Conservation (phyloP, 2,329 filamentous ascomycete genomes). For the Intubia oerlemansii region DNA sequence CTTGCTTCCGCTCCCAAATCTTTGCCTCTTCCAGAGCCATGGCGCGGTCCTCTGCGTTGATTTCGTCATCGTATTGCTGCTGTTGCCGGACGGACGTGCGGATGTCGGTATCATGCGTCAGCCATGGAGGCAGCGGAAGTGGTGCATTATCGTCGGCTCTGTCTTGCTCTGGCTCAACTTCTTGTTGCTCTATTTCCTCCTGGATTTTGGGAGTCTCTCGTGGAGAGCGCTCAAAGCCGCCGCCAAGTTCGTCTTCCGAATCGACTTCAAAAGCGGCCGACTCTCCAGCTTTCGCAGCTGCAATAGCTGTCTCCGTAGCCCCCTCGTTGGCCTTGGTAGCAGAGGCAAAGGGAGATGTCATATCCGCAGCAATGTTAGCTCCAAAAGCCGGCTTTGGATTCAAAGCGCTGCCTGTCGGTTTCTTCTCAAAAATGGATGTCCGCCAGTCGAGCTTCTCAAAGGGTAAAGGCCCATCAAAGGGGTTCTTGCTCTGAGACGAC, state of each 20-base stretch:
- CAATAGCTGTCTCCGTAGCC: neutral
- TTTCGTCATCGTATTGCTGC: slow-evolving; percentile 31
- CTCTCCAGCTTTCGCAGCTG: slow-evolving; percentile 5
- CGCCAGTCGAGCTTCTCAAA: slow-evolving; percentile 71
- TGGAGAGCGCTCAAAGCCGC: slow-evolving; percentile 32
- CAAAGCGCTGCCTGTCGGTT: slow-evolving; percentile 9
- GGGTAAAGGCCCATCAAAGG: slow-evolving; percentile 62
- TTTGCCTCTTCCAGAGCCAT: slow-evolving; percentile 33
- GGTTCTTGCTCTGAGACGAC: no score
- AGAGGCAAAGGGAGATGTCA: slow-evolving; percentile 1
- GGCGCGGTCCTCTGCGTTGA: slow-evolving; percentile 41
- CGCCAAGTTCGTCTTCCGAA: slow-evolving; percentile 28
- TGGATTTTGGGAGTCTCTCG: slow-evolving; percentile 3
- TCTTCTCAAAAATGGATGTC: slow-evolving; percentile 30
- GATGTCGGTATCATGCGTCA: slow-evolving; percentile 43
- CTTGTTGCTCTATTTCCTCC: slow-evolving; percentile 10
- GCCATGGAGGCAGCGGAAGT: slow-evolving; percentile 56
- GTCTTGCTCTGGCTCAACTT: slow-evolving; percentile 3
- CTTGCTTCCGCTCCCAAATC: slow-evolving; percentile 19
- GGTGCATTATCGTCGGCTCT: slow-evolving; percentile 10
- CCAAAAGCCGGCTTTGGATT: no score
- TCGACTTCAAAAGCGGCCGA: slow-evolving; percentile 10
- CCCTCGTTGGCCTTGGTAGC: neutral
- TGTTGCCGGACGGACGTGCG: slow-evolving; percentile 39
- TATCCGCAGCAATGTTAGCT: neutral